Evolutionary conservation across 2,329 filamentous ascomycete genomes (phyloP), one percentile per base, ranked within the genome.

Genomic region (Botrytis pseudocinerea): DNA sequence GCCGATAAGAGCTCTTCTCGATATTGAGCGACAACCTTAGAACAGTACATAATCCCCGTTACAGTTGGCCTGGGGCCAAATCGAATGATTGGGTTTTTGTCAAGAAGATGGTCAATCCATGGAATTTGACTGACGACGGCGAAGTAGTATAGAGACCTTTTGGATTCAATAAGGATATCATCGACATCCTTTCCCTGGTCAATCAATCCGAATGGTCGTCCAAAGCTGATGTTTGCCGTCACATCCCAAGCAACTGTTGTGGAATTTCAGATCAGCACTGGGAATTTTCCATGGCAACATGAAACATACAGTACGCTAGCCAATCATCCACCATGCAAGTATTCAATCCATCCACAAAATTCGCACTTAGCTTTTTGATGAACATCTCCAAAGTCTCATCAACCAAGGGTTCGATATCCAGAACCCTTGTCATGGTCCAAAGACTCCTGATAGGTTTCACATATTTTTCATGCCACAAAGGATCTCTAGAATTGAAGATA

Each of bases 101-200:
- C 35, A 12, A 71, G 69, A 20, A 64, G 32, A 16, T 57, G 18
- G 32, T 44, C 60, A 22, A 71, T 63, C 38, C 60, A 71, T n/a
- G 69, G 69, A 35, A 65, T 71, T 35, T 71, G 61, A n/a, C 69
- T 65, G 28, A 54, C 18, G 32, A n/a, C 42, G 14, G 60, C 46
- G 35, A 57, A 71, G n/a, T 65, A 65, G 38, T 57, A 71, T 22
- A 65, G 60, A n/a, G 20, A n/a, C 63, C 22, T 64, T 38, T 28
- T 20, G 28, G 28, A 38, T 57, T 63, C 46, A 35, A 14, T 4
- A 32, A 71, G 64, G 46, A 65, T 38, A n/a, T 35, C 35, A 16
- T 71, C 46, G 10, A 64, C 61, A 44, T 71, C 61, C 18, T 42
- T 64, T 57, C 38, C 46, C 42, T 71, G 60, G 4, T 64, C 44